Base-by-base conservation (phyloP, 2,329 filamentous ascomycete genomes). In the Mycocentrospora acerina region DNA sequence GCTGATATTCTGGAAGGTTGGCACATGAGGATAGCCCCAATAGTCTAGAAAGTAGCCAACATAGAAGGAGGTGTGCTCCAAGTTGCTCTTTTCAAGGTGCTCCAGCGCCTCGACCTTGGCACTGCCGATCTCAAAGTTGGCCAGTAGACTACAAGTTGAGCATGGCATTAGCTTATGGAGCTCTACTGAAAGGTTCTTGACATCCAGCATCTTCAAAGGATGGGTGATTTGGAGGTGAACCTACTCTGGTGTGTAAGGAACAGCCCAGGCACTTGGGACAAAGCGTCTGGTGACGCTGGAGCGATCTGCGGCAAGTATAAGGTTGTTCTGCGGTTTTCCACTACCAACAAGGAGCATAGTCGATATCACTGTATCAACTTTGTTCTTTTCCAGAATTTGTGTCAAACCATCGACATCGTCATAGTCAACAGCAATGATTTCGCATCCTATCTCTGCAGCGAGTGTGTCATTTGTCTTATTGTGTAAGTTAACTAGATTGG, bases 281-380 rank as follows among this genome's bases (percentile, higher is more conserved):
- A 46, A 56, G 15, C 50, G 45, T 36, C 42, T 54, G 2, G 44
- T 51, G 4, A 22, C 12, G 2, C 27, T 16, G 3, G 48, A 50
- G 13, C 38, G 38, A 11, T 24, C 39, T 12, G 46, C 48, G 2
- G 51, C 51, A 15, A 19, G 10, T 6, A 56, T 40, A 16, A 56
- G 13, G 16, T 43, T 48, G 18, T 41, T 26, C 15, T 55, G 45
- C 12, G 48, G 25, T 14, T 41, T 55, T 8, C 35, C 55, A 51
- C 13, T 54, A 9, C 31, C 53, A 52, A n/a, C 53, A 9, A 55
- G 48, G 32, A 57, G 43, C 37, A 71, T 57, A 4, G 68, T 55
- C 0, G 72, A 77, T 17, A 78, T 68, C 28, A 76, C 54, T 0
- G 70, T 75, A 32, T 75, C 57, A 14, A 76, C 49, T 0, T 68